phyloP scores from a whole-genome alignment of 2,329 filamentous ascomycete genomes.

The Claviceps paspali region DNA sequence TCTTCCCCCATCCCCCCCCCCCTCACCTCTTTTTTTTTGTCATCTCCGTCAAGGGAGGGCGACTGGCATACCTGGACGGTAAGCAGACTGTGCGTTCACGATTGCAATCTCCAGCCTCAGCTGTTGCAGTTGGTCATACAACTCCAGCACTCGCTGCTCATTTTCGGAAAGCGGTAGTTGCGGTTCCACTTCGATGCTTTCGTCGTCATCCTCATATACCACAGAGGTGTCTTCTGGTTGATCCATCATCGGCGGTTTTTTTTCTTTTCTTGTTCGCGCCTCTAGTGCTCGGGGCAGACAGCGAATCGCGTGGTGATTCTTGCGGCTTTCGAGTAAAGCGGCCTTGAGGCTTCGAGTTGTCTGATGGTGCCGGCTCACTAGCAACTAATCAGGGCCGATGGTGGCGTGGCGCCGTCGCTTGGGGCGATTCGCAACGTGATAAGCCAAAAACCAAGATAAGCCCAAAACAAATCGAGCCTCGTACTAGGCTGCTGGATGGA shows the following conservation, averaged over 20 bases:
- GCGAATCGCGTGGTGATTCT: background rate
- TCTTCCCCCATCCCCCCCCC: background rate
- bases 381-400: no score
- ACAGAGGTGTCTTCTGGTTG: slow-evolving; percentile 13
- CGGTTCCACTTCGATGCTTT: slow-evolving; percentile 18
- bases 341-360: no score
- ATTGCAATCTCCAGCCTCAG: slow-evolving; percentile 59
- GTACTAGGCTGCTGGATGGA: no score
- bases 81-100: slow-evolving; percentile 32
- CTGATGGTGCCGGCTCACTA: background rate
- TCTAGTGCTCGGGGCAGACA: background rate
- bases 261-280: background rate
- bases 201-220: slow-evolving; percentile 7
- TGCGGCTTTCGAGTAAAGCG: no score
- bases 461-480: no score
- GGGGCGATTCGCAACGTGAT: no score
- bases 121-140: slow-evolving; percentile 58
- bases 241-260: background rate
- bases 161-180: slow-evolving; percentile 44
- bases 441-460: no score
- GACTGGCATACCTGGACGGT: slow-evolving; percentile 18
- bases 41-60: background rate
- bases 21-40: background rate
- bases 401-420: no score
- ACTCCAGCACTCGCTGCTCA: slow-evolving; percentile 50